Base-by-base conservation (phyloP, 345 rosid species). In the Xanthoceras sorbifolium region DNA sequence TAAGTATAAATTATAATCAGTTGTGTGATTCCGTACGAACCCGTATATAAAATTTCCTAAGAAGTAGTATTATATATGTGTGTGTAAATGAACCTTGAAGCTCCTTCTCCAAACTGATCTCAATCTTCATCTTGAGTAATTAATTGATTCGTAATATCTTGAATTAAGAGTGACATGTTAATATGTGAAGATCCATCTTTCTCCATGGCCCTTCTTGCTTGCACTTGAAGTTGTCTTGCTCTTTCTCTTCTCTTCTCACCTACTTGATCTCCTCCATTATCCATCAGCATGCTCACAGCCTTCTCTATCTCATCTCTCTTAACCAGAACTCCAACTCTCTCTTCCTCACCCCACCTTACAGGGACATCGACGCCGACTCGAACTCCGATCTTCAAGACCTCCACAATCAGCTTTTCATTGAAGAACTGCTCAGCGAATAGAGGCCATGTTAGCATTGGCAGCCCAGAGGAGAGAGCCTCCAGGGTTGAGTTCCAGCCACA, bases 401-500 rank as follows among this genome's bases (percentile, higher is more conserved):
- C 89, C 26, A 90, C 94, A 0, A 91, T 60, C 0, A 92, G 75
- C 79, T 87, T 91, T 82, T 94, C 97, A 6, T 94, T 94, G 8
- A 86, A 61, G 78, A 94, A 94, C 59, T 94, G 98, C 77, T 94
- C 97, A 1, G 93, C 77, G 48, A 89, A 89, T 4, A 87, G 74
- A 0, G 98, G 98, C 95, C 97, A 94, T 5, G 98, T 91, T 75
- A 94, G 85, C 90, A 94, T 76, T 0, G 97, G 98, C 60, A 94
- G 71, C 18, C 91, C 93, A 0, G 77, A 73, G 71, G 85, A 85
- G 5, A 92, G 65, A 3, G 89, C 92, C 81, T 94, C 98, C 15
- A 88, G 48, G 0, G 91, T 87, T 32, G 98, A 94, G 83, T 94
- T 94, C 98, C 98, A 94, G 4, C 98, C 98, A 12, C 97, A 90